Evolutionary conservation across 2,329 filamentous ascomycete species (phyloP).

Genomic region (Cordyceps farinosa): DNA sequence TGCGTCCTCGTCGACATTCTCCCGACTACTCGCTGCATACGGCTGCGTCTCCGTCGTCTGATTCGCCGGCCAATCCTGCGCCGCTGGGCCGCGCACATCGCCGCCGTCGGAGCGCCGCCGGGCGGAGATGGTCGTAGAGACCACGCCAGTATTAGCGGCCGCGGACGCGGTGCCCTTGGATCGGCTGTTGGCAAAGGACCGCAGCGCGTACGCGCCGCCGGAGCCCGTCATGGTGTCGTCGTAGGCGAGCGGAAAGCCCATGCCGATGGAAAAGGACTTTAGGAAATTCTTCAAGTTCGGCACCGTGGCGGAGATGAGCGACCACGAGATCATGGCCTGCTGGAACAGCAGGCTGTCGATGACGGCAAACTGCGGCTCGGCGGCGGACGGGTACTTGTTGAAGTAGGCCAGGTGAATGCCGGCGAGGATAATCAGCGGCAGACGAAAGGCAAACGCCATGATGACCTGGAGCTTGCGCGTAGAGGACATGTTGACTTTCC

Average conservation of each 20-base stretch:
- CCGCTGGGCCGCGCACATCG: neutral
- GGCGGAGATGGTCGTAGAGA: conserved; percentile 8
- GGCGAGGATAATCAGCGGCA: conserved; percentile 21
- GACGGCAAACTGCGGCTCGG: conserved; percentile 20
- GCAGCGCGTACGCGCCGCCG: conserved; percentile 16
- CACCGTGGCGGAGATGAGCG: conserved; percentile 24
- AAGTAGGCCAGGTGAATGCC: conserved; percentile 19
- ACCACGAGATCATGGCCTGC: conserved; percentile 23
- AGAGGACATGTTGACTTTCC: conserved; percentile 21
- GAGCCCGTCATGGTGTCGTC: conserved; percentile 17
- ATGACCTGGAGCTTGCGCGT: conserved; percentile 22
- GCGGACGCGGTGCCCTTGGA: conserved; percentile 8
- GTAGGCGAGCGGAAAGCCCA: conserved; percentile 18
- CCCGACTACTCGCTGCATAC: conserved; percentile 6
- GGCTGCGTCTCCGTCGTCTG: neutral
- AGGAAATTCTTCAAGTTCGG: conserved; percentile 25
- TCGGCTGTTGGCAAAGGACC: conserved; percentile 9
- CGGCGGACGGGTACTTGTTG: conserved; percentile 11
- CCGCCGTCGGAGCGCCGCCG: neutral
- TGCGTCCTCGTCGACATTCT: conserved; percentile 10
- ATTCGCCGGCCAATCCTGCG: conserved; percentile 1
- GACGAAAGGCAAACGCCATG: conserved; percentile 23
- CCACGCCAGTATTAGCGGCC: neutral
- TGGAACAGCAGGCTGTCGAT: conserved; percentile 21
- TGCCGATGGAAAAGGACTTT: conserved; percentile 22